phyloP scores from a whole-genome alignment of 139 green algal species.

The Closterium sp. region DNA sequence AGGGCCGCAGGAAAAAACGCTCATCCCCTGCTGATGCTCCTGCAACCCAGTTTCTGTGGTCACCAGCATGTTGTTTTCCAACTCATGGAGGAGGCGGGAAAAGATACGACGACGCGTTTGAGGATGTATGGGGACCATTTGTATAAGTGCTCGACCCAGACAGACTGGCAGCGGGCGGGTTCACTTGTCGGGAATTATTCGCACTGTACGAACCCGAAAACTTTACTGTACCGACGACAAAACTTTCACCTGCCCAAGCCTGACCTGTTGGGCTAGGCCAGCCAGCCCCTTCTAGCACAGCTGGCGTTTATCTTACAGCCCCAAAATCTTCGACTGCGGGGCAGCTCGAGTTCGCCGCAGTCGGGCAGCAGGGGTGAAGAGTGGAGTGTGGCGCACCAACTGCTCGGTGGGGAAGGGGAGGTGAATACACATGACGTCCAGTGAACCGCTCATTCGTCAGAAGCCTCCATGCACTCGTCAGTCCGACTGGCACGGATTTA shows the following conservation, averaged over 20 bases:
- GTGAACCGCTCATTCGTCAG: no score
- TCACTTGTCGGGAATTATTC: neutral
- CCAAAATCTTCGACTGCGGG: neutral
- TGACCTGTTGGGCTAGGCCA: neutral
- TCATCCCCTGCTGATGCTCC: neutral
- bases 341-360: no score
- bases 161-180: neutral
- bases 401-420: neutral
- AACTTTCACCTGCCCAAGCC: neutral
- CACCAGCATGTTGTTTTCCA: no score
- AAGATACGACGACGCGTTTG: neutral
- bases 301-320: neutral
- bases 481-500: no score
- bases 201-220: neutral
- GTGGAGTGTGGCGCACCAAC: neutral
- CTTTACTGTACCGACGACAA: neutral
- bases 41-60: neutral
- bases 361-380: no score
- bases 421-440: no score
- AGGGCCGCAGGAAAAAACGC: no score
- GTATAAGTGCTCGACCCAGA: neutral
- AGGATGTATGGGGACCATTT: neutral
- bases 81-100: neutral
- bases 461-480: no score
- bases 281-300: neutral